Percentiles rank a stretch among this genome's conserved stretches.
Evolutionary conservation across 2,329 filamentous ascomycete species (phyloP).

Genomic region (Penicillium thymicola): DNA sequence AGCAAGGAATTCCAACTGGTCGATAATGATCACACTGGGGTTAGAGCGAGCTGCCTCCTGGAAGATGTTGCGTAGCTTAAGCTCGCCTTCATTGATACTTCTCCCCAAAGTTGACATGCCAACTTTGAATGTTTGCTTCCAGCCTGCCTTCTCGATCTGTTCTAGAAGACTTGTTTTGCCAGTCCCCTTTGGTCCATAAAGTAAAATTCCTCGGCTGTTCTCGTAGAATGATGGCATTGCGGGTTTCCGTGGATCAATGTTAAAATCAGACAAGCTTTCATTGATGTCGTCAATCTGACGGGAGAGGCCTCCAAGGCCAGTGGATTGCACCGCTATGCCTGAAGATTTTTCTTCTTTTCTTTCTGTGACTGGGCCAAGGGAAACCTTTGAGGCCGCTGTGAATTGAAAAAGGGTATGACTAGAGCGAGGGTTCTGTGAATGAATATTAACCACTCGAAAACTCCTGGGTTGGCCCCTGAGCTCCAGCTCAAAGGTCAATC

Average conservation of each 20-base stretch:
- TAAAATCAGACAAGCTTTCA: conserved; percentile 59
- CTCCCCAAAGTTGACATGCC: conserved; percentile 33
- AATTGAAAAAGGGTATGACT: conserved; percentile 37
- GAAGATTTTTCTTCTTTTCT: conserved; percentile 11
- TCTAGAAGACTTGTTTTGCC: conserved; percentile 76
- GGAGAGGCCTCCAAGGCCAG: conserved; percentile 65
- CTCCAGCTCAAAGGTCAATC: conserved; percentile 65
- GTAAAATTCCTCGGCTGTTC: conserved; percentile 59
- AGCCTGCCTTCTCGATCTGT: conserved; percentile 63
- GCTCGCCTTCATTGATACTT: conserved; percentile 44
- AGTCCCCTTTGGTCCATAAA: conserved; percentile 79
- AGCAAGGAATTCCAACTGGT: conserved; percentile 70
- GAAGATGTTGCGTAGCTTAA: conserved; percentile 65
- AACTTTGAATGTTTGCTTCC: conserved; percentile 63
- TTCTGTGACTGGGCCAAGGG: conserved; percentile 28
- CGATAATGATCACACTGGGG: conserved; percentile 76
- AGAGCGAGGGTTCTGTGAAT: conserved; percentile 41
- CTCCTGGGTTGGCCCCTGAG: conserved; percentile 56
- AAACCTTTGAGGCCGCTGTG: conserved; percentile 31
- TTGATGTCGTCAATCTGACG: conserved; percentile 66
- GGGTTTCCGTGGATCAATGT: conserved; percentile 27
- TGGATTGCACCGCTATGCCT: conserved; percentile 34
- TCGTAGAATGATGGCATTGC: conserved; percentile 43
- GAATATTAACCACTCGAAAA: conserved; percentile 61
- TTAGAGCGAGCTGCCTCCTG: conserved; percentile 64